Evolutionary conservation across 805 yeast species (phyloP).

Genomic region (Saturnispora hagleri): DNA sequence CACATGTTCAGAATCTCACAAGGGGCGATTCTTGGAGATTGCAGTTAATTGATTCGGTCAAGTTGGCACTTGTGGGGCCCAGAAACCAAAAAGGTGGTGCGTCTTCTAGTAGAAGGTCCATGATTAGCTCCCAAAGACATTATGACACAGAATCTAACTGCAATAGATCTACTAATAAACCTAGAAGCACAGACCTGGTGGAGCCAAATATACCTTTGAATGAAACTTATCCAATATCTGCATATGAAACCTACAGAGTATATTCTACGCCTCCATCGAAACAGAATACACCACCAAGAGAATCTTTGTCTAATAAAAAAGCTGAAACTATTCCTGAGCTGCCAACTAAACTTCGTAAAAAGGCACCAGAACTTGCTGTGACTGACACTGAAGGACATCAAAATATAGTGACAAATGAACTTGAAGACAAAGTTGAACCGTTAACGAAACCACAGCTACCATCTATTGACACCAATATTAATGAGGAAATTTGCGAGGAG

Average conservation of each 20-base stretch:
- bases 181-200: neutral
- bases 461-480: neutral
- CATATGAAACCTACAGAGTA: neutral
- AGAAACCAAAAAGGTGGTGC: slow-evolving; percentile 2
- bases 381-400: slow-evolving; percentile 2
- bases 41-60: slow-evolving; percentile 26
- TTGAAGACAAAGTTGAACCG: neutral
- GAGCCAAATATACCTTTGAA: neutral
- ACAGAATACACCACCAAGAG: neutral
- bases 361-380: slow-evolving; percentile 5
- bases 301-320: neutral
- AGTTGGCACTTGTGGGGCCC: slow-evolving; percentile 16
- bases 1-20: slow-evolving; percentile 23
- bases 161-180: neutral
- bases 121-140: neutral
- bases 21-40: slow-evolving; percentile 21
- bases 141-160: slow-evolving; percentile 7
- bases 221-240: neutral
- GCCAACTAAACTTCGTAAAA: neutral
- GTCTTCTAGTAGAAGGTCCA: slow-evolving; percentile 1
- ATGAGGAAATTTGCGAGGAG: neutral
- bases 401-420: neutral
- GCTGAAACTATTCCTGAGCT: neutral
- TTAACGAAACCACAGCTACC: neutral
- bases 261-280: neutral